Evolutionary conservation across 1,284 basidiomycete species (phyloP), one percentile per base, ranked within the genome.

Genomic region (Agroathelia rolfsii): DNA sequence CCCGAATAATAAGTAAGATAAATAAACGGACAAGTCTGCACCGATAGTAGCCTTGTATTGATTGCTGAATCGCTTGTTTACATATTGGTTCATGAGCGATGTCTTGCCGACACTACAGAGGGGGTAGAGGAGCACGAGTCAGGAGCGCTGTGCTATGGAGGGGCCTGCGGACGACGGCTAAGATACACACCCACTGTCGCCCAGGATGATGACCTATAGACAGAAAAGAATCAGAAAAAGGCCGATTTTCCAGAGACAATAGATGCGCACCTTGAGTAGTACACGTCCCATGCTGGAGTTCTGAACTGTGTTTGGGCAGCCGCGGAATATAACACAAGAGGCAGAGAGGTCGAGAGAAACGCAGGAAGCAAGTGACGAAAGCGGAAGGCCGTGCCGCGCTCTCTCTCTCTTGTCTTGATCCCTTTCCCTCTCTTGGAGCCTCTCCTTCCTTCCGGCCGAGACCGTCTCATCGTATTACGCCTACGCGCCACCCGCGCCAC

Each of bases 61-160:
- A 59, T 94, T 96, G 52, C 87, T 94, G 65, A 98, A 99, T 44
- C 95, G 84, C 64, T 97, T 98, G 79, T 98, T 98, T 50, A 99
- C 95, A 69, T 97, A 98, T 69, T 98, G 95, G 69, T 97, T 98
- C 95, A 99, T 99, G 50, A 99, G 77, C 25, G 94, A 98, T 30
- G 94, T 98, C 83, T 98, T 98, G 34, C 94, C 95, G 58, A 99
- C 95, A 41, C 94, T 95, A 51, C 22, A 15, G 33, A n/a, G 19
- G 22, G 25, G 41, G 18, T 28, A 21, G 21, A 26, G 18, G n/a
- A 34, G 32, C 25, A 46, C 34, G 35, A 25, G 37, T 41, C 30
- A 38, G 41, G 23, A 39, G 32, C 7, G 11, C 11, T 14, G 8
- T 14, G 26, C 26, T 38, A 34, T 34, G 28, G 21, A 32, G 22